Evolutionary conservation across 805 yeast species (phyloP).

Genomic region (Kurtzmaniella cleridarum): DNA sequence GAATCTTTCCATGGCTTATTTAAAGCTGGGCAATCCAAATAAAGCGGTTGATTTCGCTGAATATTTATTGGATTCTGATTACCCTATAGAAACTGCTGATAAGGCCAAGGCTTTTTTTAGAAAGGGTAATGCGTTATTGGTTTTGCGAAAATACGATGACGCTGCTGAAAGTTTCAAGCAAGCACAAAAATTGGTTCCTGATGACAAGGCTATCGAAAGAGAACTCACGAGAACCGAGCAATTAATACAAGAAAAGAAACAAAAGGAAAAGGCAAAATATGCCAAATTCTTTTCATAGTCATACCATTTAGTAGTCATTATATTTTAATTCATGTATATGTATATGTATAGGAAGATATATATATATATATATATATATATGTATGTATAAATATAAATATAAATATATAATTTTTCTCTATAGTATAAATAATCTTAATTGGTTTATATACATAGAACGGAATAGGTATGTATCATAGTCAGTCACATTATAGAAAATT

Average conservation of each 20-base stretch:
- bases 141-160: conserved; percentile 40
- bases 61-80: conserved; percentile 49
- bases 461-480: conserved; percentile 1
- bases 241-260: conserved; percentile 37
- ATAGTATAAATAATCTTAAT: too few species aligned
- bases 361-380: too few species aligned
- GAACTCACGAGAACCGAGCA: conserved; percentile 41
- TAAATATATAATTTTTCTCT: too few species aligned
- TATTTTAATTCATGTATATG: neutral
- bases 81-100: conserved; percentile 29
- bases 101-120: conserved; percentile 57
- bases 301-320: conserved; percentile 1
- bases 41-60: conserved; percentile 50
- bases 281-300: conserved; percentile 53
- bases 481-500: conserved; percentile 1
- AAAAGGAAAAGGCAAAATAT: conserved; percentile 48
- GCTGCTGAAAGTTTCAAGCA: conserved; percentile 43
- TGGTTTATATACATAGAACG: neutral
- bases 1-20: conserved; percentile 53
- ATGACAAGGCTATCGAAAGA: conserved; percentile 43
- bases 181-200: conserved; percentile 41
- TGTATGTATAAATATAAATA: too few species aligned
- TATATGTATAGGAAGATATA: too few species aligned
- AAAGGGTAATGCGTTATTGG: conserved; percentile 43
- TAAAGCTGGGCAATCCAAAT: conserved; percentile 45